phyloP scores from a whole-genome alignment of 176 grass and related monocot genomes.

The Elaeis guineensis region DNA sequence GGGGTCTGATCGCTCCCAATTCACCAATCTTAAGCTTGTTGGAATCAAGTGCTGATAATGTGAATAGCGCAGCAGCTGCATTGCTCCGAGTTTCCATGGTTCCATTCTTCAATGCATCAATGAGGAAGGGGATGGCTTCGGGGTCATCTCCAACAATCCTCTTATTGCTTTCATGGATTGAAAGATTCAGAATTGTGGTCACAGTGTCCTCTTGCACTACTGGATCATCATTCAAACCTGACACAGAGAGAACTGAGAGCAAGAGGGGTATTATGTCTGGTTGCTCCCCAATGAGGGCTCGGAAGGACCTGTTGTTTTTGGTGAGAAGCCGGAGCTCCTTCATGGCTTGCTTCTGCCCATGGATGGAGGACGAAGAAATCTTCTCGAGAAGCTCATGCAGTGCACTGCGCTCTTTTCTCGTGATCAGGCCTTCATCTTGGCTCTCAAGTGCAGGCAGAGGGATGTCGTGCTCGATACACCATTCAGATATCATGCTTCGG shows the following conservation, averaged over 20 bases:
- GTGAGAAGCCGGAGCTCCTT: conserved; percentile 59
- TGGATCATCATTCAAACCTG: conserved; percentile 28
- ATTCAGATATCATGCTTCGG: not conserved
- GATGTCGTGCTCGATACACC: not conserved
- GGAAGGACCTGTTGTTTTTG: conserved; percentile 61
- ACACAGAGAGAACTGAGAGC: conserved; percentile 38
- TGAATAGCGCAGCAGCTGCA: conserved; percentile 27
- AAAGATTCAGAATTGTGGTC: conserved; percentile 14
- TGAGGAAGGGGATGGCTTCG: conserved; percentile 32
- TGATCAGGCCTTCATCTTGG: conserved; percentile 11
- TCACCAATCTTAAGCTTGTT: conserved; percentile 57
- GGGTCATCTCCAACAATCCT: conserved; percentile 27
- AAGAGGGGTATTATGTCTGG: conserved; percentile 51
- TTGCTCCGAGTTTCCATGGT: conserved; percentile 20
- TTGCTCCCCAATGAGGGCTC: conserved; percentile 61
- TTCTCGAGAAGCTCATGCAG: conserved; percentile 51
- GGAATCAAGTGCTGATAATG: conserved; percentile 30
- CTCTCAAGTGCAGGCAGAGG: not conserved
- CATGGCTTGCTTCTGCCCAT: conserved; percentile 50
- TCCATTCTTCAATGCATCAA: conserved; percentile 28
- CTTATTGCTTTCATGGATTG: conserved; percentile 31
- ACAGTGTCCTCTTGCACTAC: conserved; percentile 23
- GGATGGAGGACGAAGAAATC: conserved; percentile 39
- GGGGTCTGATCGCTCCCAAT: conserved; percentile 24
- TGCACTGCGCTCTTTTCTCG: conserved; percentile 39